Conservation (phyloP, 2,329 filamentous ascomycete species). For the Xylaria sp. region DNA sequence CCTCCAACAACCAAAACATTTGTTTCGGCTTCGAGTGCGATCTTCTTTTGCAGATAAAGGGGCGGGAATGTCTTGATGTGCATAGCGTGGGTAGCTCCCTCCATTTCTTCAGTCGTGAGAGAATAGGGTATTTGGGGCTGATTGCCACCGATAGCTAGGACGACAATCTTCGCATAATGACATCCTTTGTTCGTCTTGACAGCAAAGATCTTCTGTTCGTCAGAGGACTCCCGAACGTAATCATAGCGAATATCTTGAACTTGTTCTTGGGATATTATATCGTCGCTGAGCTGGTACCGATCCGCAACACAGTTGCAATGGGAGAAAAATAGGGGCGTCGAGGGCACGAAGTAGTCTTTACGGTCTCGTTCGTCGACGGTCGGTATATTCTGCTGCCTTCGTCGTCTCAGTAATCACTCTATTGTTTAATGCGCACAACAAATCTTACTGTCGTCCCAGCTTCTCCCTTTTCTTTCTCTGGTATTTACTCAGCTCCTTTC, state of each 20-base stretch:
- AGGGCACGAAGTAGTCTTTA: conserved; percentile 76
- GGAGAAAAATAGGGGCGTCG: conserved; percentile 67
- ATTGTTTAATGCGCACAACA: not conserved
- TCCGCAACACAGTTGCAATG: conserved; percentile 68
- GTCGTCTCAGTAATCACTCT: conserved; percentile 34
- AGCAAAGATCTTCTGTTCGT: conserved; percentile 70
- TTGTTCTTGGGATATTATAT: conserved; percentile 67
- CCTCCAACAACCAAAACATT: conserved; percentile 78
- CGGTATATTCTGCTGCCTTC: conserved; percentile 56
- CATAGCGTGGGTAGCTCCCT: conserved; percentile 67
- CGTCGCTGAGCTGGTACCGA: conserved; percentile 66
- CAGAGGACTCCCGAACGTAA: conserved; percentile 55
- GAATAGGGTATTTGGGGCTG: conserved; percentile 59
- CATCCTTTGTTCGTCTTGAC: conserved; percentile 64
- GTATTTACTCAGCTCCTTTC: conserved; percentile 84
- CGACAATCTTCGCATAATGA: conserved; percentile 69
- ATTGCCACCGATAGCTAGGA: conserved; percentile 77
- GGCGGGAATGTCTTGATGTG: conserved; percentile 69
- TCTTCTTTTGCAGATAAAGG: conserved; percentile 60
- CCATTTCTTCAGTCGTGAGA: conserved; percentile 41
- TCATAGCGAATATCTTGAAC: conserved; percentile 71
- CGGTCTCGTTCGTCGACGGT: conserved; percentile 72
- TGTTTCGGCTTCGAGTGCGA: conserved; percentile 61
- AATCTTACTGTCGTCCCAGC: conserved; percentile 56
- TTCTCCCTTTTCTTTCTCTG: conserved; percentile 70